Percentiles rank a stretch among this genome's conserved stretches.
phyloP scores from a whole-genome alignment of 805 yeast species.

The Candida stauntonica region DNA sequence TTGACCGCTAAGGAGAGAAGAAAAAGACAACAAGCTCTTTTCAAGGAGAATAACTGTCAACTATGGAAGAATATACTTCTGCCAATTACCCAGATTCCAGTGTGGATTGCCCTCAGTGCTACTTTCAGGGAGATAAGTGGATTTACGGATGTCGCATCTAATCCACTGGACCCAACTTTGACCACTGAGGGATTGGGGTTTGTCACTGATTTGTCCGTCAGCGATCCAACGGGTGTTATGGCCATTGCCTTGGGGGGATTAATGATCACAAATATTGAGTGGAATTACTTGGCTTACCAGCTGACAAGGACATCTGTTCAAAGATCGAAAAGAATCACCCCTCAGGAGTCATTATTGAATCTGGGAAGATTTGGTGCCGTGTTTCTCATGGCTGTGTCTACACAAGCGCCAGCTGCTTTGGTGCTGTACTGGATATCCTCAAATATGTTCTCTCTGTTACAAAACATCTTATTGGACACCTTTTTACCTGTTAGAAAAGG shows the following conservation, averaged over 20 bases:
- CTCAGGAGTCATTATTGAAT: conserved; percentile 61
- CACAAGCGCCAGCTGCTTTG: conserved; percentile 82
- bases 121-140: conserved; percentile 77
- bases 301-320: conserved; percentile 34
- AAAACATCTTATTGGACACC: conserved; percentile 65
- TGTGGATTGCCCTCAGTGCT: conserved; percentile 77
- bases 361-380: conserved; percentile 71
- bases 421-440: conserved; percentile 90
- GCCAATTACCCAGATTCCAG: conserved; percentile 80
- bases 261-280: conserved; percentile 75
- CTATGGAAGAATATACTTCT: conserved; percentile 73
- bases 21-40: conserved; percentile 68
- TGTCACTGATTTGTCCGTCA: conserved; percentile 53
- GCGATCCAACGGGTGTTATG: conserved; percentile 58
- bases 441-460: conserved; percentile 68
- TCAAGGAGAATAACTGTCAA: conserved; percentile 62
- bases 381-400: conserved; percentile 75
- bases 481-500: conserved; percentile 22
- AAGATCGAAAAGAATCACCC: conserved; percentile 46
- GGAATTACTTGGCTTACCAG: conserved; percentile 66
- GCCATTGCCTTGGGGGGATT: conserved; percentile 71
- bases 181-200: conserved; percentile 55
- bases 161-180: conserved; percentile 46
- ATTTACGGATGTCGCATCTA: conserved; percentile 29
- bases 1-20: conserved; percentile 75